phyloP scores from a whole-genome alignment of 2,329 filamentous ascomycete species.

The Cordyceps cateniannulata region DNA sequence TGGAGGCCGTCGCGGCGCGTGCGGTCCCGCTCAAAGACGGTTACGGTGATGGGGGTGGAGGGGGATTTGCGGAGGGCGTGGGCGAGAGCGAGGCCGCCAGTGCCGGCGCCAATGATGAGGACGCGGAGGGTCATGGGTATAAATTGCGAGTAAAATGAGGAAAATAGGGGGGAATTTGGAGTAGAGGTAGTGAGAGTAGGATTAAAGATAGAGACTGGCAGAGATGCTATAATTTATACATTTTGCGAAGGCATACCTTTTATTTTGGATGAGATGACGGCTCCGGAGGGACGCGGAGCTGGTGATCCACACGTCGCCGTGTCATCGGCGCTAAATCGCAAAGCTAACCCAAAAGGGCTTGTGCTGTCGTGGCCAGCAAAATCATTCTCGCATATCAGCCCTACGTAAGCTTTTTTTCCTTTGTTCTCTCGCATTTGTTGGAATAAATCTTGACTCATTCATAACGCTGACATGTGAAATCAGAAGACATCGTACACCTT shows the following conservation, averaged over 20 bases:
- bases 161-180: not conserved
- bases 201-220: not conserved
- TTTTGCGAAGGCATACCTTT: not conserved
- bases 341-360: conserved; percentile 5
- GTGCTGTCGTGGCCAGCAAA: not conserved
- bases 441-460: not conserved
- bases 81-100: conserved; percentile 16
- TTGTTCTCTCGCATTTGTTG: not conserved
- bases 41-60: conserved; percentile 11
- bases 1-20: conserved; percentile 16
- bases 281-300: conserved; percentile 1
- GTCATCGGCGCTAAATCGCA: conserved; percentile 10
- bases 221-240: not conserved
- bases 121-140: conserved; percentile 10
- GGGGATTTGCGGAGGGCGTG: conserved; percentile 15
- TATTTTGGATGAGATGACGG: not conserved
- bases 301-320: not conserved
- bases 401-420: not conserved
- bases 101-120: conserved; percentile 17
- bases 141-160: not conserved
- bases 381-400: not conserved
- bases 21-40: conserved; percentile 17
- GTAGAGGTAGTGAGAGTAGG: not conserved
- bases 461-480: not conserved
- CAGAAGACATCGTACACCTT: too few species aligned